Conservation (phyloP, 2,329 filamentous ascomycete genomes). For the Fusarium armeniacum region DNA sequence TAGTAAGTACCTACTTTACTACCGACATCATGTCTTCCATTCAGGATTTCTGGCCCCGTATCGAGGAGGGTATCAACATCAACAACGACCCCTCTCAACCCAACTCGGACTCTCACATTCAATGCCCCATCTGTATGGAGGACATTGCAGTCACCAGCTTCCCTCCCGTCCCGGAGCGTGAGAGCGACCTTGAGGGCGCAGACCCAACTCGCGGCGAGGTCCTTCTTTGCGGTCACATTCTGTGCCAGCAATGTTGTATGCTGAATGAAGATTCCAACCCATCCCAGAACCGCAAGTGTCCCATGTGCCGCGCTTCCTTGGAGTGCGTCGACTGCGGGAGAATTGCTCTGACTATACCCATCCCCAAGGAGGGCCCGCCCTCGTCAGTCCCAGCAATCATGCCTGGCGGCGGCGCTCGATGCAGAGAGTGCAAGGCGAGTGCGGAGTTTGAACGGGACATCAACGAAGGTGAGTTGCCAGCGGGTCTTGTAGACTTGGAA, state of each 20-base stretch:
- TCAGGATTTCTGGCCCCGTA: slow-evolving; percentile 29
- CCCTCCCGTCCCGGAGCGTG: background rate
- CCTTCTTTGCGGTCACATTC: slow-evolving; percentile 45
- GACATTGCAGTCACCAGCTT: slow-evolving; percentile 20
- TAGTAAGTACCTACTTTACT: background rate
- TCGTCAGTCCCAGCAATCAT: background rate
- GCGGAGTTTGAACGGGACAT: slow-evolving; percentile 16
- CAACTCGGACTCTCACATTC: background rate
- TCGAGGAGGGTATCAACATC: slow-evolving; percentile 13
- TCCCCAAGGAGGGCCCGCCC: background rate
- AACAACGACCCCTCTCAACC: background rate
- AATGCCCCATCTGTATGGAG: slow-evolving; percentile 42
- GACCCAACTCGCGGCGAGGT: slow-evolving; percentile 4
- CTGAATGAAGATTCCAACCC: background rate
- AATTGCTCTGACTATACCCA: accelerated
- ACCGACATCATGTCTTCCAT: slow-evolving; percentile 3
- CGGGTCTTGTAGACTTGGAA: slow-evolving; percentile 11
- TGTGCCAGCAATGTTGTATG: slow-evolving; percentile 37
- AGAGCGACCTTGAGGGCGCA: accelerated
- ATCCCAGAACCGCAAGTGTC: slow-evolving; percentile 2
- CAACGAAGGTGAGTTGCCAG: slow-evolving; percentile 20
- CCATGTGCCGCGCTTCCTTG: slow-evolving; percentile 25
- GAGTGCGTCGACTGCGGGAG: slow-evolving; percentile 15
- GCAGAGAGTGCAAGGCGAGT: slow-evolving; percentile 31
- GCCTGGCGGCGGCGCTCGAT: slow-evolving; percentile 15